Percentiles rank a stretch among this genome's conserved stretches.
Conservation (phyloP, 441 rosid genomes). For the Dalechampia spathulata region DNA sequence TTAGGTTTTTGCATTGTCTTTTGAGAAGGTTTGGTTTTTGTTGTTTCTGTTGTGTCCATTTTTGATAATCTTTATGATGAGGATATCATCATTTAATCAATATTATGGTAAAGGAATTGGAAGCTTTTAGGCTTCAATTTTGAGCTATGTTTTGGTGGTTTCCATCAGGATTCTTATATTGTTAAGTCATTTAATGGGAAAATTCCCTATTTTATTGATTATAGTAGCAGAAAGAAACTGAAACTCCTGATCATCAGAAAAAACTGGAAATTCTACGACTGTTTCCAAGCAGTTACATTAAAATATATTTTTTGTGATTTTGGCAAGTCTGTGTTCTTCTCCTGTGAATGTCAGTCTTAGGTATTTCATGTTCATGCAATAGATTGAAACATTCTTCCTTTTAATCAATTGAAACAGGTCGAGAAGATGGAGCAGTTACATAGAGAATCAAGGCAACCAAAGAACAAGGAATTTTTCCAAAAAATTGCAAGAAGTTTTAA, state of each 20-base stretch:
- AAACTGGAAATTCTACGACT: background rate
- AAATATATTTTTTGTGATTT: background rate
- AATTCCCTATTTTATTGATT: background rate
- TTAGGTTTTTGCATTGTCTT: background rate
- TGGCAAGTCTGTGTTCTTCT: background rate
- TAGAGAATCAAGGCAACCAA: slow-evolving; percentile 22
- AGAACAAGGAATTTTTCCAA: slow-evolving; percentile 37
- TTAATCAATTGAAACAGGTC: slow-evolving; percentile 21
- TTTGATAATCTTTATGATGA: too few species aligned
- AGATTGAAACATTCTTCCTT: background rate
- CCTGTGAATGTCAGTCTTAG: background rate
- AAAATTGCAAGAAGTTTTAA: slow-evolving; percentile 50
- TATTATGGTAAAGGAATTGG: background rate
- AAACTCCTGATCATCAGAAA: too few species aligned
- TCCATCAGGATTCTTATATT: background rate
- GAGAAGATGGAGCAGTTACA: slow-evolving; percentile 55
- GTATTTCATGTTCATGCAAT: background rate
- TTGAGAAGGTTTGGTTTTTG: background rate
- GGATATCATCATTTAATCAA: too few species aligned
- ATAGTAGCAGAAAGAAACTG: background rate
- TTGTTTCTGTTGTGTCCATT: too few species aligned
- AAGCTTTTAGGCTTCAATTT: background rate
- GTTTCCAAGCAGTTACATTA: background rate
- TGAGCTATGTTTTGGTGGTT: background rate
- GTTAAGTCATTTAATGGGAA: background rate